Conservation (phyloP, 352 stramenopile genomes). For the Globisporangium cylindrosporum region DNA sequence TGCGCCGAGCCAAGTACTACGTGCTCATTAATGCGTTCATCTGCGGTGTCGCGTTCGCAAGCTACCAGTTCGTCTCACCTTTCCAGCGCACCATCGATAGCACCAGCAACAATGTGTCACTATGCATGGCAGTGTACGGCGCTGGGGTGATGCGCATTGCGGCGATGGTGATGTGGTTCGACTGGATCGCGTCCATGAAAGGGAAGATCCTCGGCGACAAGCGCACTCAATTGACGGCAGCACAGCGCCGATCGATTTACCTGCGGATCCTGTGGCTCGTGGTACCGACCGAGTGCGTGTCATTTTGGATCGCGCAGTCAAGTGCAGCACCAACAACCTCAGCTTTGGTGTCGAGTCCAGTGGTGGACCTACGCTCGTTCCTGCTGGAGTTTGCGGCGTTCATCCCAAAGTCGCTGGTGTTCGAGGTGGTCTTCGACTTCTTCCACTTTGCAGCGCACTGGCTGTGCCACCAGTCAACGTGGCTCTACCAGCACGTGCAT, state of each 20-base stretch:
- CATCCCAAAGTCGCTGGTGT: conserved; percentile 80
- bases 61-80: conserved; percentile 21
- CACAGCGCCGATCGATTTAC: conserved; percentile 51
- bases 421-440: conserved; percentile 85
- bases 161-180: conserved; percentile 68
- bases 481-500: conserved; percentile 80
- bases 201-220: conserved; percentile 61
- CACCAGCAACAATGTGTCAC: background rate
- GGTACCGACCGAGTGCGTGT: conserved; percentile 67
- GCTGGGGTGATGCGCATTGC: conserved; percentile 53
- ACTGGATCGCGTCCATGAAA: conserved; percentile 79
- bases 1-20: conserved; percentile 78
- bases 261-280: conserved; percentile 60
- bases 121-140: conserved; percentile 34
- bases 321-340: conserved; percentile 1
- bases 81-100: background rate
- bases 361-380: conserved; percentile 18
- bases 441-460: conserved; percentile 84
- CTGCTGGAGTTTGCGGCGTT: conserved; percentile 52
- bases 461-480: conserved; percentile 57
- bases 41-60: conserved; percentile 42
- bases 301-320: conserved; percentile 43
- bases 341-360: background rate
- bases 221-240: conserved; percentile 37
- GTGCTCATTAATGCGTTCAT: conserved; percentile 82